Evolutionary conservation across 148 eudicot species (phyloP), one percentile per base, ranked within the genome.

Genomic region (Euryodendron excelsum): DNA sequence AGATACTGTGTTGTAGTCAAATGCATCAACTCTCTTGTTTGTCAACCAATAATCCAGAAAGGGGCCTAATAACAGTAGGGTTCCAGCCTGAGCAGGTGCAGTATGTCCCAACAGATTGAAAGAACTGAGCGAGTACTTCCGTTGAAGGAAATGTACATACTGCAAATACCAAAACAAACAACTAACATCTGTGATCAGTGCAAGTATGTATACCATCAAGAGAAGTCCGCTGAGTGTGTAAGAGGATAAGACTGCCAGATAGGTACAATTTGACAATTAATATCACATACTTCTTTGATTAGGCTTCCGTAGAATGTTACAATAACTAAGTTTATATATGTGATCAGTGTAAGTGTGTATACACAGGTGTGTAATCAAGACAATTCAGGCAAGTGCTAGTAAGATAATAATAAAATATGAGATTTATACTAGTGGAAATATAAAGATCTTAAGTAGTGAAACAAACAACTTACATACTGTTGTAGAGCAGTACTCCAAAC

Each of bases 401-500:
- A 27, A 28, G 37, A n/a, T 69, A 7, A 45, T 44, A 25, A 69
- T 23, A 69, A 36, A 45, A 2, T 45, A 69, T 34, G 3, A 18
- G 7, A 34, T 34, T 4, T 2, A 30, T 13, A 28, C 23, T 33
- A 1, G 30, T 2, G 31, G 30, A 33, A 21, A 53, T 10, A 68
- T 25, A 78, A 3, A 25, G 61, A 53, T 31, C 33, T 50, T 28
- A 47, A 30, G 60, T 20, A 79, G 34, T 13, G 74, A 8, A 66
- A 63, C 48, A 20, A 61, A 78, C 4, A 80, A 85, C 94, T 89
- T 89, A 92, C 97, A 90, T 92, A 92, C 77, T 92, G 97, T 82
- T 92, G 97, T 79, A 92, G 82, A 71, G 94, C 73, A 33, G 97
- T 92, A 79, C 94, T 91, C 97, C 97, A 93, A 64, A 93, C 94